Evolutionary conservation across 2,329 filamentous ascomycete species (phyloP), one percentile per base, ranked within the genome.

Genomic region (Colletotrichum tropicicola): DNA sequence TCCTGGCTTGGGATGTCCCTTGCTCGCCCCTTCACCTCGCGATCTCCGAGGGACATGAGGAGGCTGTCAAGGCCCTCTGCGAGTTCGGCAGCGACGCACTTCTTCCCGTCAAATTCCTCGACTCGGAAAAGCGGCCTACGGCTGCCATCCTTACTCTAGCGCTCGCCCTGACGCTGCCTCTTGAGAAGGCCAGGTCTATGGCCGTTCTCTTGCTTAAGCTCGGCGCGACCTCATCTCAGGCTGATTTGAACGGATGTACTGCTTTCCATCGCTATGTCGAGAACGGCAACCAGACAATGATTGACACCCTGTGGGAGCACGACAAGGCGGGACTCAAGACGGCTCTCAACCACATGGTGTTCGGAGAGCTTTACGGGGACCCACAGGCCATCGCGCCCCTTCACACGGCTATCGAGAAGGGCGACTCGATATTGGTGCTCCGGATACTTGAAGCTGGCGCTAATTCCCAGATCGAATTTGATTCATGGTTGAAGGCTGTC

Each of bases 1-100:
- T 91, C 1, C 73, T 92, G n/a, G 88, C 92, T 1, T 97, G 93
- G 93, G 93, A 97, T 70, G 86, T 84, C 5, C 88, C 89, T 5
- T 87, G 89, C 61, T 91, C 91, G 12, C 88, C 93, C 2, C 82
- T 97, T 5, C 93, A 97, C 74, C 83, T 94, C 27, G 93, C 93
- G 7, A 93, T 97, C 65, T 75, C 92, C 2, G 87, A 88, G 65
- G 92, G 92, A 0, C 89, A 95, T 68, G 80, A 86, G 25, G 85
- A 91, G 4, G 86, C 89, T 10, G 91, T 95, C 13, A 87, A 89
- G 61, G 76, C 88, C 23, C 85, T 97, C 6, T 91, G 92, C 55
- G 82, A 89, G 45, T 96, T 92, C 71, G 93, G 92, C 7, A 92
- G 92, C 5, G 92, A 97, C 74, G 84, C 91, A 1, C 80, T 94